Evolutionary conservation across 352 stramenopile species (phyloP), one percentile per base, ranked within the genome.

Genomic region (Aphanomyces euteiches): DNA sequence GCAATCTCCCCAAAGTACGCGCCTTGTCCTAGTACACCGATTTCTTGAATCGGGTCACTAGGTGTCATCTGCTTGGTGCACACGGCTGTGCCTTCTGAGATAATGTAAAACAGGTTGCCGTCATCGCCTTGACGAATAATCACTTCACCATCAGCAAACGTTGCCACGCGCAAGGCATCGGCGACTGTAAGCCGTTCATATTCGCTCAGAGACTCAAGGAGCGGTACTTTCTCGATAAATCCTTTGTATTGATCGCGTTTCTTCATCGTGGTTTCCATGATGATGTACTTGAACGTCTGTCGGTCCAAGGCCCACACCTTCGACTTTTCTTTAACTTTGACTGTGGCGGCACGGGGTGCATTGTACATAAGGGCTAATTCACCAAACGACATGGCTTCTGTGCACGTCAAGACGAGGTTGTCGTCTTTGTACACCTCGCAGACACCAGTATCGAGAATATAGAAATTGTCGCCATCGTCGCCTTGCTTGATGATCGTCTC

Each of bases 351-450:
- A 64, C 96, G 93, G 5, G 96, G 96, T 17, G 90, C 94, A 69
- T 98, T 98, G 83, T 99, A 99, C 90, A 99, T 96, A 34, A 99
- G 84, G 10, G 96, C 96, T 38, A 99, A 78, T 73, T 99, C 97
- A 40, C 97, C 97, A 83, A 99, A 99, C 7, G 91, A 95, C 75
- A 92, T 89, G 2, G 85, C 87, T 38, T 89, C 80, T n/a, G 79
- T 88, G 69, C 97, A 90, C 75, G 79, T 90, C 73, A 92, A 86
- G 15, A 94, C 84, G 37, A 98, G 83, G n/a, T 89, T 75, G 5
- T 81, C 80, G 73, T 96, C 84, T 76, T 96, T 95, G 75, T 93
- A 93, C 28, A 97, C 85, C 61, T 96, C 88, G 48, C 97, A 93
- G 36, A 92, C 80, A 36, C 96, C 96, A 70, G 83, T 97, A 67